Percentiles rank a stretch among this genome's conserved stretches.
These are phyloP conservation scores for Xylariaceae sp. DNA, from an alignment of 2,329 filamentous ascomycete genomes.

Conservation along the genomic window DNA sequence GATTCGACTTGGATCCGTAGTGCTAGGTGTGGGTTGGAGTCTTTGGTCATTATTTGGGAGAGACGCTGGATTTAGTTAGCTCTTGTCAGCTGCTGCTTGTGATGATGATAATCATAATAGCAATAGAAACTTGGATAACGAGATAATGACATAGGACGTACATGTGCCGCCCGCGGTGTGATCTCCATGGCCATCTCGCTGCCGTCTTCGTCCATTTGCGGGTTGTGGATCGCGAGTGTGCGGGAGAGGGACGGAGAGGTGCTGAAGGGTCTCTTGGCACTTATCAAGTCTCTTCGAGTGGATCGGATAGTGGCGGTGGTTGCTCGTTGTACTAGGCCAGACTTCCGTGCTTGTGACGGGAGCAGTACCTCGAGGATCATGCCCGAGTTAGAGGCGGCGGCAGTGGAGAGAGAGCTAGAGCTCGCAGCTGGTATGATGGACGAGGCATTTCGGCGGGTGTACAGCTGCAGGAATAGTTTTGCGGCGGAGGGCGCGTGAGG, in stretches of 20 bases:
- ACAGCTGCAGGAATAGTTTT: constrained; percentile 31
- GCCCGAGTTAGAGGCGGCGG: constrained; percentile 4
- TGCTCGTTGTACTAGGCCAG: constrained; percentile 25
- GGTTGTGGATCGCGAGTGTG: constrained; percentile 61
- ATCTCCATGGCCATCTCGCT: constrained; percentile 82
- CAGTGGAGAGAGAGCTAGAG: constrained; percentile 7
- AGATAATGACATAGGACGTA: constrained; percentile 37
- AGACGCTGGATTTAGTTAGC: constrained; percentile 52
- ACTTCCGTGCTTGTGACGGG: constrained; percentile 17
- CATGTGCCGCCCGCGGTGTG: constrained; percentile 75
- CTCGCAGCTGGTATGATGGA: constrained; percentile 10
- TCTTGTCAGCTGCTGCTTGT: too few relatives aligned
- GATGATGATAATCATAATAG: too few relatives aligned
- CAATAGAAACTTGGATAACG: not conserved
- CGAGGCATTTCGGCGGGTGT: constrained; percentile 17
- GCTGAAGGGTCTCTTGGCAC: constrained; percentile 5
- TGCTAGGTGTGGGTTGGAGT: constrained; percentile 72
- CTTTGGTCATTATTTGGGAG: constrained; percentile 68
- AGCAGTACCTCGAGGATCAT: constrained; percentile 36
- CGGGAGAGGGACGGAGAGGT: constrained; percentile 20
- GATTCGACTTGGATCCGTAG: constrained; percentile 90
- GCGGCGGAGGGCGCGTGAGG: constrained; percentile 32
- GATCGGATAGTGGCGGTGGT: constrained; percentile 19
- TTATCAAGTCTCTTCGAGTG: too few relatives aligned
- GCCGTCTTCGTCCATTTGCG: constrained; percentile 75